Evolutionary conservation across 108 stramenopile species (phyloP).

Genomic region (Epithemia pelagica): DNA sequence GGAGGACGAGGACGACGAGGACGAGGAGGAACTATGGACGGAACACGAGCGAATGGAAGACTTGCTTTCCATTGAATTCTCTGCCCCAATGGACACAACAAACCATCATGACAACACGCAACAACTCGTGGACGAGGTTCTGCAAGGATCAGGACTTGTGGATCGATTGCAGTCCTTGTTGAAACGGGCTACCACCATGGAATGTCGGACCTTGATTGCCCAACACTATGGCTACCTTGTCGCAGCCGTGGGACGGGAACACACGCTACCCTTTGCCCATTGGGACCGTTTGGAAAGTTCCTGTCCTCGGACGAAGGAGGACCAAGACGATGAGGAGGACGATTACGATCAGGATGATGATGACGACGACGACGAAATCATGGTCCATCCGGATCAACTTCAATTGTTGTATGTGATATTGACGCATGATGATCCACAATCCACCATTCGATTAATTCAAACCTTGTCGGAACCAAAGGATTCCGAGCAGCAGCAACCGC

Average conservation of each 20-base stretch:
- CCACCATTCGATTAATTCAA: conserved; percentile 81
- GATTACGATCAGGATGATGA: conserved; percentile 64
- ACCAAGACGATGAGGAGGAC: conserved; percentile 32
- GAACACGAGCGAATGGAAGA: not conserved
- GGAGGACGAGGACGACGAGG: not conserved
- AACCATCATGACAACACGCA: not conserved
- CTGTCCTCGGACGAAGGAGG: conserved; percentile 54
- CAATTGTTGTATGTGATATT: conserved; percentile 75
- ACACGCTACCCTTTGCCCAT: conserved; percentile 58
- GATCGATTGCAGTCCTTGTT: conserved; percentile 20
- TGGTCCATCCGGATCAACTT: conserved; percentile 52
- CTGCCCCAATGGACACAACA: not conserved
- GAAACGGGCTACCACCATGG: conserved; percentile 58
- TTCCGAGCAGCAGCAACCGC: conserved; percentile 26
- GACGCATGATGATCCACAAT: conserved; percentile 73
- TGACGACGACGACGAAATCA: conserved; percentile 59
- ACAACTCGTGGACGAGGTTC: not conserved
- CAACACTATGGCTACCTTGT: conserved; percentile 64
- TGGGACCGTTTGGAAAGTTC: conserved; percentile 43
- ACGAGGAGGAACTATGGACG: not conserved
- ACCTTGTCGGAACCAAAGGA: conserved; percentile 56
- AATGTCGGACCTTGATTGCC: conserved; percentile 73
- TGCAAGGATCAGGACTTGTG: not conserved
- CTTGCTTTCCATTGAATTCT: not conserved
- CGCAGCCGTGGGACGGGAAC: conserved; percentile 72